Conservation (phyloP, 1,284 basidiomycete species). For the Cerrena zonata region DNA sequence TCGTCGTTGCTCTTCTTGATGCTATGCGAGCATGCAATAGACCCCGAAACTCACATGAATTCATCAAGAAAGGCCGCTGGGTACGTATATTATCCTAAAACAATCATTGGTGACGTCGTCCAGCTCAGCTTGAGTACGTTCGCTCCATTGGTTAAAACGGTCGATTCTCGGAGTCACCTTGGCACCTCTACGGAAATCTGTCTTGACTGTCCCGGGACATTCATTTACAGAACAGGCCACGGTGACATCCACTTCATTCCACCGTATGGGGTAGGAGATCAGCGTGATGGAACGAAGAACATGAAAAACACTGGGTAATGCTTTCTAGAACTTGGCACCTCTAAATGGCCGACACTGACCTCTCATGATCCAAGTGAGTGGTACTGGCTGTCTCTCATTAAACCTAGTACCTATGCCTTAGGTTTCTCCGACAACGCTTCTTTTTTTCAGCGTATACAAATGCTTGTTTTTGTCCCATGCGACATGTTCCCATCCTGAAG, state of each 20-base stretch:
- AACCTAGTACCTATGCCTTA: too few species aligned
- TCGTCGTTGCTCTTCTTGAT: neutral
- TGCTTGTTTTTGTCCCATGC: too few species aligned
- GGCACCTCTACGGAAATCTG: slow-evolving; percentile 16
- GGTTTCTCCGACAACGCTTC: too few species aligned
- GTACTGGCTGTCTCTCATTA: too few species aligned
- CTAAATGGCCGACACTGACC: neutral
- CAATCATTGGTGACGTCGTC: slow-evolving; percentile 1
- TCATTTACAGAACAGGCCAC: neutral
- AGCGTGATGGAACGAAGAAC: neutral
- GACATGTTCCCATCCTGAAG: too few species aligned
- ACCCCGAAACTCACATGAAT: neutral
- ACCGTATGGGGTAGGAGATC: neutral
- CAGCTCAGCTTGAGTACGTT: neutral
- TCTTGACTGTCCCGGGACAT: neutral
- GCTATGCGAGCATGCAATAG: neutral
- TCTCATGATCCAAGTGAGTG: neutral
- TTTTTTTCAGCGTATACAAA: too few species aligned
- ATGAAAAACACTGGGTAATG: neutral
- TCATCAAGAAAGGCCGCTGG: too few species aligned
- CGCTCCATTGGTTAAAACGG: slow-evolving; percentile 7
- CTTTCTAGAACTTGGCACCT: neutral
- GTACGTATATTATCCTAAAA: neutral
- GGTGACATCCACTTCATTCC: neutral
- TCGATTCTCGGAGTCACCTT: slow-evolving; percentile 22